These are phyloP conservation scores for Chlamydomonas sp. DNA, from an alignment of 139 green algal genomes.

Conservation along the genomic window DNA sequence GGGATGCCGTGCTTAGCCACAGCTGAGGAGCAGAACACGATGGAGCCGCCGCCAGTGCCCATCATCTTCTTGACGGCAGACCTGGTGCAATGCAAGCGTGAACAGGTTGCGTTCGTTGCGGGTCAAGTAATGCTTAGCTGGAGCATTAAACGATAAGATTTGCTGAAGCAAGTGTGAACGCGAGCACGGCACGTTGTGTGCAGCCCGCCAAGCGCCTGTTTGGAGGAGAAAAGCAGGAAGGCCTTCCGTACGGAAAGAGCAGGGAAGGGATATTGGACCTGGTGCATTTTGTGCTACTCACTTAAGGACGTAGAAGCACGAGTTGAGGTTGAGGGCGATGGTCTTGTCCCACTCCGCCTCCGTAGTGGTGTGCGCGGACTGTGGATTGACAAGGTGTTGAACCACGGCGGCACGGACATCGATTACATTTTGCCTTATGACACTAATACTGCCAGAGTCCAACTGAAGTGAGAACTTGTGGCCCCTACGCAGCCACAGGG, in stretches of 20 bases:
- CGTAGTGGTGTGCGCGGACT: conserved; percentile 71
- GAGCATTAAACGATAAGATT: not conserved
- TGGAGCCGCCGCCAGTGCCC: conserved; percentile 71
- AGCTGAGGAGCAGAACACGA: conserved; percentile 78
- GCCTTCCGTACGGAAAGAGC: not conserved
- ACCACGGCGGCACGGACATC: too few relatives aligned
- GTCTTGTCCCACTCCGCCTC: conserved; percentile 66
- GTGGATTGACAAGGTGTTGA: too few relatives aligned
- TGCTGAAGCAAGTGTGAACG: not conserved
- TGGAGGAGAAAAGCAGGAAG: not conserved
- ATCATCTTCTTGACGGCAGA: conserved; percentile 65
- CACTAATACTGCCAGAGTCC: too few relatives aligned
- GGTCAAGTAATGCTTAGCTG: not conserved
- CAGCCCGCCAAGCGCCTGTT: not conserved
- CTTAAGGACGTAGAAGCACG: conserved; percentile 85
- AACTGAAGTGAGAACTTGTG: too few relatives aligned
- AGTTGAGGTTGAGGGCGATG: conserved; percentile 74
- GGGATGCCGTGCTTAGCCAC: conserved; percentile 70
- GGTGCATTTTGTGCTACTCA: not conserved
- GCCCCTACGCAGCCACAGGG: too few relatives aligned
- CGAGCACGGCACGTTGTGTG: not conserved
- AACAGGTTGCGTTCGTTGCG: too few relatives aligned
- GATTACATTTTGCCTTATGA: too few relatives aligned
- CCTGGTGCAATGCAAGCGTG: not conserved
- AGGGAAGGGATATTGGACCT: not conserved